A percentile compares a stretch with the other conserved stretches of the same genome.
Conservation (phyloP, 1,284 basidiomycete genomes). For the Tetrapyrgos nigripes region DNA sequence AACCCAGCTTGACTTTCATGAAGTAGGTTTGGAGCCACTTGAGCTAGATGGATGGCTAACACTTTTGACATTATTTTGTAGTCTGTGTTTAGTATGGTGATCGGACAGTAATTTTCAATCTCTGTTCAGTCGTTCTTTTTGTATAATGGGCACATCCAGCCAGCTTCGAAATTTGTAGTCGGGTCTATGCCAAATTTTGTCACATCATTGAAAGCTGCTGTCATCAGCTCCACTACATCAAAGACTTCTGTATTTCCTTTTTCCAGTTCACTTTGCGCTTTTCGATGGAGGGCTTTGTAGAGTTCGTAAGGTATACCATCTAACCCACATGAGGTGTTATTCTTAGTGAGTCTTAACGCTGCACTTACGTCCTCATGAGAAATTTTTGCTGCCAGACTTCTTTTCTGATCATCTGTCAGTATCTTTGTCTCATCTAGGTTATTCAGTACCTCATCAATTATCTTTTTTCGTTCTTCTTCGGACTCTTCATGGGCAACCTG, state of each 20-base stretch:
- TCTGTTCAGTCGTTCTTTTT: slow-evolving; percentile 26
- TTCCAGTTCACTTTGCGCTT: not conserved
- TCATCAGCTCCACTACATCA: slow-evolving; percentile 16
- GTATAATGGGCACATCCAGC: slow-evolving; percentile 29
- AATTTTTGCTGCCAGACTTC: not conserved
- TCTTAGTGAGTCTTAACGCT: slow-evolving; percentile 3
- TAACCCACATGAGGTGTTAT: too few species aligned
- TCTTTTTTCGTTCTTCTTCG: not conserved
- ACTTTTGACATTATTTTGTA: slow-evolving; percentile 21
- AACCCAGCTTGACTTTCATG: too few species aligned
- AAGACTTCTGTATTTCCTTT: slow-evolving; percentile 2
- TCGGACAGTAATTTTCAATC: slow-evolving; percentile 27
- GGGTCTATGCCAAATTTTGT: slow-evolving; percentile 5
- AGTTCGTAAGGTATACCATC: too few species aligned
- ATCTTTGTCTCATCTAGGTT: slow-evolving; percentile 12
- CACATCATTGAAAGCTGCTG: slow-evolving; percentile 20
- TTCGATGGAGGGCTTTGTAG: not conserved
- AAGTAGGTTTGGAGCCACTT: too few species aligned
- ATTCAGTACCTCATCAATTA: slow-evolving; percentile 1
- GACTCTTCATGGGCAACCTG: not conserved
- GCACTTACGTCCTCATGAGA: not conserved
- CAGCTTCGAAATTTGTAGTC: slow-evolving; percentile 14
- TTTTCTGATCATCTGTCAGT: not conserved
- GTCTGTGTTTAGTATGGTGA: slow-evolving; percentile 12
- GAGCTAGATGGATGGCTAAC: too few species aligned